Conservation (phyloP, 768 basidiomycete species). For the Leucocoprinus birnbaumii region DNA sequence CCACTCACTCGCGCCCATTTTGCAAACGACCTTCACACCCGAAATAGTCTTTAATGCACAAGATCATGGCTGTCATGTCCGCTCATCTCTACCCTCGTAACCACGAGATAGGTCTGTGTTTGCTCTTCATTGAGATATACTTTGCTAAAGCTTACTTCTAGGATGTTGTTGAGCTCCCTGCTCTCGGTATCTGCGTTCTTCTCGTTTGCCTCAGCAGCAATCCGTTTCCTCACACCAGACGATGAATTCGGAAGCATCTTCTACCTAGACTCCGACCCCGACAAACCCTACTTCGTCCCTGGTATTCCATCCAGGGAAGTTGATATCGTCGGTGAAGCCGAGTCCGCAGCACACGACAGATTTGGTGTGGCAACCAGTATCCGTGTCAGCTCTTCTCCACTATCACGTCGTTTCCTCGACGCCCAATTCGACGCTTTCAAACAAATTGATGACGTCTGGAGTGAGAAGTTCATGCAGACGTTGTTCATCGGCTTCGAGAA, state of each 20-base stretch:
- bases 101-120: not conserved
- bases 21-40: not conserved
- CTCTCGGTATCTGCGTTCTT: conserved; percentile 6
- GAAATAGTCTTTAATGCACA: not conserved
- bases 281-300: conserved; percentile 20
- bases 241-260: conserved; percentile 6
- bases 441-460: conserved; percentile 33
- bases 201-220: conserved; percentile 9
- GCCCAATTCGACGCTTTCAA: conserved; percentile 20
- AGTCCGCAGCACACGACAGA: conserved; percentile 7
- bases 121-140: not conserved
- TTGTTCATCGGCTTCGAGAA: conserved; percentile 27
- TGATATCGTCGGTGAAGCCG: conserved; percentile 1
- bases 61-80: not conserved
- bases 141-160: not conserved
- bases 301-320: conserved; percentile 15
- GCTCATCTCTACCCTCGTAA: not conserved
- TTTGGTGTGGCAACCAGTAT: conserved; percentile 25
- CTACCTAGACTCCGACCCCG: conserved; percentile 11
- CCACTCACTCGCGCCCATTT: conserved; percentile 8
- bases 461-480: conserved; percentile 22
- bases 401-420: conserved; percentile 25
- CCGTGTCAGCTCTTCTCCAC: conserved; percentile 20
- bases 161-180: conserved; percentile 5
- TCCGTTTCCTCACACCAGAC: conserved; percentile 6